These are phyloP conservation scores for Strigomonas galati DNA, from an alignment of 208 protist species.

Conservation along the genomic window DNA sequence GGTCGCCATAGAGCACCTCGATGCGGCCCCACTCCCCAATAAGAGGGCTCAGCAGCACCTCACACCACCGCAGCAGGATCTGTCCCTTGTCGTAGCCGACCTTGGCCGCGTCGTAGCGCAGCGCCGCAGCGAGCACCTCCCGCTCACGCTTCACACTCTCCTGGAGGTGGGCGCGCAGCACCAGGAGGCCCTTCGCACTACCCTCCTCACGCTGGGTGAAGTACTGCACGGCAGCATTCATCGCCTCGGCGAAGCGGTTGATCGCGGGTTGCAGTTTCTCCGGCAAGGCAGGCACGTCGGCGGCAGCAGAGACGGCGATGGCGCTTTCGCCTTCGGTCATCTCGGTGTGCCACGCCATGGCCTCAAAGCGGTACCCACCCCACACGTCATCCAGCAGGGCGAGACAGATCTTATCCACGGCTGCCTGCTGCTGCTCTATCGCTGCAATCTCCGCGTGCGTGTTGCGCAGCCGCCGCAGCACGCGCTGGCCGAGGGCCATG, in stretches of 20 bases:
- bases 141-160: background rate
- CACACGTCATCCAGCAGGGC: conserved; percentile 67
- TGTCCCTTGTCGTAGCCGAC: conserved; percentile 53
- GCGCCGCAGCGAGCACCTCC: background rate
- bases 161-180: conserved; percentile 10
- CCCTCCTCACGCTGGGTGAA: conserved; percentile 16
- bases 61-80: conserved; percentile 45
- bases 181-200: conserved; percentile 13
- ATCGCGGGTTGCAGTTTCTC: conserved; percentile 45
- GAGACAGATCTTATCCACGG: conserved; percentile 37
- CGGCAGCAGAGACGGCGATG: conserved; percentile 19
- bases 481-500: conserved; percentile 46
- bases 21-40: conserved; percentile 63
- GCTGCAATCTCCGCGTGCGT: conserved; percentile 12
- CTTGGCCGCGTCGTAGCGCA: conserved; percentile 2
- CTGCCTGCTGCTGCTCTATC: conserved; percentile 13
- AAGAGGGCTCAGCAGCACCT: conserved; percentile 61
- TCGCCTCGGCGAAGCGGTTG: conserved; percentile 68
- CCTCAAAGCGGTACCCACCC: conserved; percentile 73
- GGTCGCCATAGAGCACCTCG: conserved; percentile 66
- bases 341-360: conserved; percentile 44
- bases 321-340: background rate
- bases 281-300: conserved; percentile 33
- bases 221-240: conserved; percentile 57
- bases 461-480: conserved; percentile 21